Percentiles rank a stretch among this genome's conserved stretches.
Conservation (phyloP, 2,329 filamentous ascomycete species). For the Penicillium decumbens region DNA sequence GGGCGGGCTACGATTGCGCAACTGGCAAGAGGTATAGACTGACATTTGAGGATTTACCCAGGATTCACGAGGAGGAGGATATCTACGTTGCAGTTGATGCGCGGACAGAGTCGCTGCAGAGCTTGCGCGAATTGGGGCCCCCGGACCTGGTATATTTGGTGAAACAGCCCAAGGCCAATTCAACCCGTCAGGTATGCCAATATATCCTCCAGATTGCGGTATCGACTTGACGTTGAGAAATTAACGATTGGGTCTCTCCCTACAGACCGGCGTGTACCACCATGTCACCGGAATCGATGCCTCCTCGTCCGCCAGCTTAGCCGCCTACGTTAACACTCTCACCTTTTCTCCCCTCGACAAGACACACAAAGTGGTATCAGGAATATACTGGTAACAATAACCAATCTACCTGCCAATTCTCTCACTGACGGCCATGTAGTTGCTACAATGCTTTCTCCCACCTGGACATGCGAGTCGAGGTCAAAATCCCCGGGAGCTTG, state of each 20-base stretch:
- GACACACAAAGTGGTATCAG: constrained; percentile 84
- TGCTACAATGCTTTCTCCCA: constrained; percentile 99
- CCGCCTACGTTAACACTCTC: constrained; percentile 96
- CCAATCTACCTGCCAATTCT: not conserved
- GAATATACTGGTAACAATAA: constrained; percentile 74
- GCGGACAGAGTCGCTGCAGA: constrained; percentile 80
- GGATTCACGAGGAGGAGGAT: constrained; percentile 88
- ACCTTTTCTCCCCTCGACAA: constrained; percentile 85
- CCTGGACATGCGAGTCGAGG: constrained; percentile 96
- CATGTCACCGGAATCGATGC: constrained; percentile 97
- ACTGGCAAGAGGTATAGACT: constrained; percentile 11
- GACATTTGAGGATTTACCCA: constrained; percentile 38
- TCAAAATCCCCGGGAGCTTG: constrained; percentile 92
- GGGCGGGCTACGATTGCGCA: constrained; percentile 6
- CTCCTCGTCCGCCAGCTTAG: constrained; percentile 92
- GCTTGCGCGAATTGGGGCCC: constrained; percentile 86
- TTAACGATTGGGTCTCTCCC: constrained; percentile 6
- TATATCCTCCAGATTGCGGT: not conserved
- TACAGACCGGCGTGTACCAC: constrained; percentile 85
- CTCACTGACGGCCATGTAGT: constrained; percentile 38
- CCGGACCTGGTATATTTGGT: constrained; percentile 93
- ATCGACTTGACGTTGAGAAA: not conserved
- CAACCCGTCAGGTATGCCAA: constrained; percentile 51
- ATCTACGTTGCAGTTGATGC: constrained; percentile 82
- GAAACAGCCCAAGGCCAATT: constrained; percentile 63